These are phyloP conservation scores for Limnomonas spitsbergensis DNA, from an alignment of 139 green algal species.

Conservation along the genomic window DNA sequence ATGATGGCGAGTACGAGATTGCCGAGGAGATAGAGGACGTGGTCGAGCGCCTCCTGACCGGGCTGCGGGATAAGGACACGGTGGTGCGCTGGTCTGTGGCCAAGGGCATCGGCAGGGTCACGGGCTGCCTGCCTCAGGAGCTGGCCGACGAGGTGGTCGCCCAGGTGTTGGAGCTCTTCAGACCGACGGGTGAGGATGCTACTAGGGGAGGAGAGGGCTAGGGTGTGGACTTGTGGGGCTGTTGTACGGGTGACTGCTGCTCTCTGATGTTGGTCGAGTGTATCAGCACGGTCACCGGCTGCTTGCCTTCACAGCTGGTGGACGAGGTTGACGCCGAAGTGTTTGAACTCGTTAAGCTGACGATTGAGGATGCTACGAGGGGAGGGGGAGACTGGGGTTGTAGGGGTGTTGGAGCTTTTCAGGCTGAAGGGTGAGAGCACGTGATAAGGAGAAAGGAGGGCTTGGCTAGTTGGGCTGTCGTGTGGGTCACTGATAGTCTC, in stretches of 20 bases:
- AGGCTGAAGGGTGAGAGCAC: too few relatives aligned
- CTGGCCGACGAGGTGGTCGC: conserved; percentile 84
- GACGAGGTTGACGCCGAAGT: too few relatives aligned
- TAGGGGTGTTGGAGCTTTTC: too few relatives aligned
- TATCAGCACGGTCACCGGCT: too few relatives aligned
- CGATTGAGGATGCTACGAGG: too few relatives aligned
- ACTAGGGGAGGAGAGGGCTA: background rate
- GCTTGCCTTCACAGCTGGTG: too few relatives aligned
- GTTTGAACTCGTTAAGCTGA: too few relatives aligned
- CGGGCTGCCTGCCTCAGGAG: conserved; percentile 72
- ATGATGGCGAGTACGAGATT: conserved; percentile 62
- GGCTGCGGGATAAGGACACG: conserved; percentile 86
- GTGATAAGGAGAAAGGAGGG: too few relatives aligned
- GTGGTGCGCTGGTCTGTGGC: conserved; percentile 90
- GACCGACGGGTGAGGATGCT: conserved; percentile 31
- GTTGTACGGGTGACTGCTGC: background rate
- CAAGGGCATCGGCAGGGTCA: conserved; percentile 89
- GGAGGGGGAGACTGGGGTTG: too few relatives aligned
- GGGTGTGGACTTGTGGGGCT: background rate
- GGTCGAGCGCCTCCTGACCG: conserved; percentile 55
- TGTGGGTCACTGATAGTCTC: too few relatives aligned
- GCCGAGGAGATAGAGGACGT: conserved; percentile 56
- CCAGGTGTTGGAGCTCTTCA: conserved; percentile 70
- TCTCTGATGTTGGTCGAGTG: too few relatives aligned
- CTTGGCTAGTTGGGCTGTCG: too few relatives aligned